These are phyloP conservation scores for Entophlyctis luteolus DNA, from an alignment of 192 early-diverging fungal genomes.

Conservation along the genomic window DNA sequence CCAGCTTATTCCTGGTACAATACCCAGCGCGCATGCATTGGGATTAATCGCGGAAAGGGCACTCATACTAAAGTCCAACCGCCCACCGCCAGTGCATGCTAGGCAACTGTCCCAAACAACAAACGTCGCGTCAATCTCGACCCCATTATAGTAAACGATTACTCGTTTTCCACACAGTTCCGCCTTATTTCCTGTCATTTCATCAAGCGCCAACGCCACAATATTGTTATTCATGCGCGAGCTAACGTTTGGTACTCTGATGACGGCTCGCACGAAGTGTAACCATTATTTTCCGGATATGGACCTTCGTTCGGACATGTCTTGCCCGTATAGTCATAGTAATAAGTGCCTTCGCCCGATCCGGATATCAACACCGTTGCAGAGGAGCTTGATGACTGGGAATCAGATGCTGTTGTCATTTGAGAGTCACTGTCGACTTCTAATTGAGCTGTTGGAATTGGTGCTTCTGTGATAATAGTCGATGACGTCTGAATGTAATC, in stretches of 20 bases:
- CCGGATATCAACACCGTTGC: constrained; percentile 5
- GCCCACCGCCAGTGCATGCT: constrained; percentile 13
- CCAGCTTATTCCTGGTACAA: constrained; percentile 15
- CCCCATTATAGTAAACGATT: constrained; percentile 2
- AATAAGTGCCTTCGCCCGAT: constrained; percentile 5
- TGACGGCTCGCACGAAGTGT: constrained; percentile 18
- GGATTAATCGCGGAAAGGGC: background rate
- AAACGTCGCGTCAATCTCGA: background rate
- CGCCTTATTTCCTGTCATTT: constrained; percentile 15
- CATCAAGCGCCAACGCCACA: constrained; percentile 10
- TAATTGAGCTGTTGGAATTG: background rate
- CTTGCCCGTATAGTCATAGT: background rate
- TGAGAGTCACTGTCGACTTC: background rate
- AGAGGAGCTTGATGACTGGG: background rate
- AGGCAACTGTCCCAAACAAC: constrained; percentile 14
- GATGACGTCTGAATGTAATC: background rate
- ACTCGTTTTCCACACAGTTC: constrained; percentile 19
- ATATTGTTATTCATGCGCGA: constrained; percentile 1
- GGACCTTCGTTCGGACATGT: background rate
- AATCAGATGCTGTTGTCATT: background rate
- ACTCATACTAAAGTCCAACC: constrained; percentile 5
- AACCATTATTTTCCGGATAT: constrained; percentile 13
- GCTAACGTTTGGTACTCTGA: background rate
- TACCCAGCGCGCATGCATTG: background rate
- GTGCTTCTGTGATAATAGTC: background rate